Base-by-base conservation (phyloP, 108 stramenopile species). In the Chaetoceros muelleri region DNA sequence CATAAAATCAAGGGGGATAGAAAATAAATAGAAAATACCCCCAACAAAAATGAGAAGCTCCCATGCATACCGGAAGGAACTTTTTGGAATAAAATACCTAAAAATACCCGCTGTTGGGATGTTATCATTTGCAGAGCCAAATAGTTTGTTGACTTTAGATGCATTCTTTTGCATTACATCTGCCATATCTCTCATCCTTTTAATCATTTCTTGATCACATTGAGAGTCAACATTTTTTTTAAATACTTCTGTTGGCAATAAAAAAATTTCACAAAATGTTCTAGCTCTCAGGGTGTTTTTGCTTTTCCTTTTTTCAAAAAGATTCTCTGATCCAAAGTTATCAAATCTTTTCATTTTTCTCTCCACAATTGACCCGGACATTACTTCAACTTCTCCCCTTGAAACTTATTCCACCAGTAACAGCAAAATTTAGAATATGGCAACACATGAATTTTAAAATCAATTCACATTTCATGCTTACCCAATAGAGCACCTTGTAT, bases 101-200 rank as follows among this genome's bases (percentile, higher is more conserved):
- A 55, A 28, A 49, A 73, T 30, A 2, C 58, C 58, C 25, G 30
- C 7, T 19, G 55, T 40, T 23, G 51, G 61, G 10, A 58, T 55
- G 10, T 54, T 40, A 54, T 69, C 72, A 13, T 73, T 67, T 21
- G 51, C 67, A 0, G 64, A 65, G 2, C 72, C 72, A 47, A 73
- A 73, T 47, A 73, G 46, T 31, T 73, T 73, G 57, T 73, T 73
- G 13, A 62, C 72, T 50, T 73, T 73, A 24, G 53, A 13, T 2
- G 22, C 28, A n/a, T 24, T 58, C 52, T 69, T 69, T 1, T 62
- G 48, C 1, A 64, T 45, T 13, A 62, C 51, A 17, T 31, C 7
- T 8, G 72, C 56, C 0, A 46, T 69, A 22, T 60, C 64, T 65
- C 24, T 46, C 72, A 73, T 69, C 46, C 60, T 50, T 28, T 45